Evolutionary conservation across 202 grass and related monocot species (phyloP), one percentile per base, ranked within the genome.

Genomic region (Brachypodium distachyon): DNA sequence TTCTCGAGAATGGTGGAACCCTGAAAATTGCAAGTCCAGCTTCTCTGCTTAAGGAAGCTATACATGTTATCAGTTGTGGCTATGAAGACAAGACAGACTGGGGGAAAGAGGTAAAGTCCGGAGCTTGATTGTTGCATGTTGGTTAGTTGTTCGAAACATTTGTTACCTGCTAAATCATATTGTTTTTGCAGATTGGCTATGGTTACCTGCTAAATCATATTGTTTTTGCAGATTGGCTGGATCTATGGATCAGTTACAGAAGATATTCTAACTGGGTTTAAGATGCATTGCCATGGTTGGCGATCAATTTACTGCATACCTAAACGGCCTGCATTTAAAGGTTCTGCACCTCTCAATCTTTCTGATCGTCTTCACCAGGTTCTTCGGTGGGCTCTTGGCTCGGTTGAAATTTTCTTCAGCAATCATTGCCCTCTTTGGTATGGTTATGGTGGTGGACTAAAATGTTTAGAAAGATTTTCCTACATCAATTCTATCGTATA

Each of bases 21-120:
- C 61, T 92, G 53, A 92, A 67, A 83, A 87, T 87, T 72, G 87
- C 89, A 54, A 96, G 83, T 72, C 82, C 93, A 19, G 93, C 89
- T 44, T 96, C 93, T 56, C 84, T 88, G 10, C 74, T 96, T 21
- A 96, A 96, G 77, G 93, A 96, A 90, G 93, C 93, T 41, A 90
- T 96, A 22, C 93, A 96, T 75, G 93, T 96, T 43, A 96, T 96
- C 27, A 75, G 93, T 62, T 96, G 93, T 59, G 93, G 93, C 28
- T 96, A 96, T 29, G 93, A 96, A 87, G 93, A 96, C 84, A 96
- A 96, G 76, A 86, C 89, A 39, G 93, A 96, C 21, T 96, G 93
- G 93, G 93, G 93, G 0, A 91, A 91, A 81, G 89, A 91, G 89
- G 89, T 91, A 51, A 65, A 77, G 12, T 25, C 19, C 29, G 31